Evolutionary conservation across 805 yeast genomes (phyloP).

Genomic region (Kodamaea hsintzibuensis): DNA sequence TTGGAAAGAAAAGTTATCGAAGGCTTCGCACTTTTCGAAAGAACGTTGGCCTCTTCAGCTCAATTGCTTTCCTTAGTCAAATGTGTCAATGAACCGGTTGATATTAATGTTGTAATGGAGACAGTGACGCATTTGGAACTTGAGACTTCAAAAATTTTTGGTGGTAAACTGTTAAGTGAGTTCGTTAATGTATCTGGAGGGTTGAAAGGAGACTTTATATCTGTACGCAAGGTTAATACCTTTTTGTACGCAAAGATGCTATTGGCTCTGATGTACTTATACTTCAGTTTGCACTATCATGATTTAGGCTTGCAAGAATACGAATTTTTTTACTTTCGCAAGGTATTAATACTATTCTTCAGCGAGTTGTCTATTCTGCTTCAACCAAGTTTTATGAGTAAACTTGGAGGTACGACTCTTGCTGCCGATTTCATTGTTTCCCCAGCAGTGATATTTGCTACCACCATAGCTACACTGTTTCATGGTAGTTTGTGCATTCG

Average conservation of each 20-base stretch:
- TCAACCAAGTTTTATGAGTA: neutral
- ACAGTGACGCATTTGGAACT: slow-evolving; percentile 38
- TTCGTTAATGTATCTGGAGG: neutral
- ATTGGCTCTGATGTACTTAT: slow-evolving; percentile 17
- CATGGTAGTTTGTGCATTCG: slow-evolving; percentile 9
- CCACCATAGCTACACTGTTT: slow-evolving; percentile 7
- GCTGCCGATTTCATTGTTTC: slow-evolving; percentile 7
- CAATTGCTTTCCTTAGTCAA: slow-evolving; percentile 24
- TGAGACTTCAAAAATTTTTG: slow-evolving; percentile 27
- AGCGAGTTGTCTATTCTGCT: slow-evolving; percentile 14
- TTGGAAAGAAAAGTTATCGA: slow-evolving; percentile 45
- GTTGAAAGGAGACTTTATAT: neutral
- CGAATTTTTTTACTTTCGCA: slow-evolving; percentile 19
- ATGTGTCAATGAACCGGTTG: slow-evolving; percentile 40
- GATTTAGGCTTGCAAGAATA: slow-evolving; percentile 14
- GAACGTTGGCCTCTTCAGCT: slow-evolving; percentile 32
- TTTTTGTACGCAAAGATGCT: slow-evolving; percentile 16
- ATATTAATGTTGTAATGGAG: slow-evolving; percentile 35
- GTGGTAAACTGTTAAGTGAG: slow-evolving; percentile 7
- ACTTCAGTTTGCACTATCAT: slow-evolving; percentile 20
- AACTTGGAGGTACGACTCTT: neutral
- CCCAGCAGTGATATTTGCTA: slow-evolving; percentile 7
- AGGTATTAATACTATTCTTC: slow-evolving; percentile 14
- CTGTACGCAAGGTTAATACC: slow-evolving; percentile 13
- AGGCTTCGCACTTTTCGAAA: slow-evolving; percentile 31